phyloP scores from a whole-genome alignment of 2,329 filamentous ascomycete genomes.

The Calonectria henricotiae region DNA sequence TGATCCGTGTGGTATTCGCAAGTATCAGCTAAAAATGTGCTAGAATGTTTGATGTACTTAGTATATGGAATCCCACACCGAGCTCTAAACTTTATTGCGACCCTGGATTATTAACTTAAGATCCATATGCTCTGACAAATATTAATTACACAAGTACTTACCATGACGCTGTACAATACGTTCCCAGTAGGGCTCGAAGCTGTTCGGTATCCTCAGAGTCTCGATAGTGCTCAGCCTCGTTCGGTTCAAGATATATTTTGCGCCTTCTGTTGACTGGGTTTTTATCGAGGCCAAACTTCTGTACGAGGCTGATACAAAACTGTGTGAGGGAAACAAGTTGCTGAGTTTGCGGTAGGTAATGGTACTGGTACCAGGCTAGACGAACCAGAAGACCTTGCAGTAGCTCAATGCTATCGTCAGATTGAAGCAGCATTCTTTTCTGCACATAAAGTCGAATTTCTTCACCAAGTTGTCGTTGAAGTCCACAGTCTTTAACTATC shows the following conservation, averaged over 20 bases:
- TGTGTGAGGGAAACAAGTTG: slow-evolving; percentile 25
- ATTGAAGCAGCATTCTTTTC: slow-evolving; percentile 14
- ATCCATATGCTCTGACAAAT: not conserved
- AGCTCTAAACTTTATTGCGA: no score
- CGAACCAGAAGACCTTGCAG: slow-evolving; percentile 18
- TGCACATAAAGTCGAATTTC: slow-evolving; percentile 21
- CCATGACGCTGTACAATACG: slow-evolving; percentile 7
- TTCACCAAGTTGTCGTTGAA: slow-evolving; percentile 25
- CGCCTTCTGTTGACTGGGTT: slow-evolving; percentile 25
- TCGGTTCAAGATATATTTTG: slow-evolving; percentile 13
- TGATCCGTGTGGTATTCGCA: no score
- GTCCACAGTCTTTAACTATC: slow-evolving; percentile 15
- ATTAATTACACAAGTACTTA: not conserved
- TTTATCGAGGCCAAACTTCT: slow-evolving; percentile 29
- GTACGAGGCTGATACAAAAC: slow-evolving; percentile 24
- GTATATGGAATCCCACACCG: no score
- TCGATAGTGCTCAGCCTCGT: not conserved
- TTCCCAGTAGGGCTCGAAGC: not conserved
- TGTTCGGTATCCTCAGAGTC: not conserved
- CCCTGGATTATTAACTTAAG: not conserved
- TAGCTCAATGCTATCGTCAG: slow-evolving; percentile 24
- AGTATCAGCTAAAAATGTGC: no score
- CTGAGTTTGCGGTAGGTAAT: slow-evolving; percentile 22
- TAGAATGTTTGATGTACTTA: no score
- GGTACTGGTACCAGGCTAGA: slow-evolving; percentile 32